Evolutionary conservation across 352 stramenopile genomes (phyloP), one percentile per base, ranked within the genome.

Genomic region (Halophytophthora polymorphica): DNA sequence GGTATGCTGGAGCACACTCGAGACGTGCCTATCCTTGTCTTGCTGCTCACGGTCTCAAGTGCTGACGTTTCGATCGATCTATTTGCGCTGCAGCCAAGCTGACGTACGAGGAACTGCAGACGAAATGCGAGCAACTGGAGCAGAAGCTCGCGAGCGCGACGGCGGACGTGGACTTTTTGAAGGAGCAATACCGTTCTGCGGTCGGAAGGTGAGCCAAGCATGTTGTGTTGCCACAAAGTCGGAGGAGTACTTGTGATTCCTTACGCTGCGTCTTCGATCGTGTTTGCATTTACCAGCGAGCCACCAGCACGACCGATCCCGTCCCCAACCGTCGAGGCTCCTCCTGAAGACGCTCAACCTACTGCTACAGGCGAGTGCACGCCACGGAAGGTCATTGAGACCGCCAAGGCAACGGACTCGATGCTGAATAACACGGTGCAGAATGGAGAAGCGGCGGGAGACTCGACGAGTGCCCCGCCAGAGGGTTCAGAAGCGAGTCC

Each of bases 101-200:
- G 15, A 77, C 69, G 14, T 78, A 78, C 40, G 57, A 75, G 42
- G 73, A 90, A 12, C 50, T 93, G 21, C 64, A 89, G 37, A 50
- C 62, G 1, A 82, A 86, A 46, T 86, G 73, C 49, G 41, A 22
- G 19, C 43, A 71, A 42, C 51, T 85, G n/a, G 68, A 77, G 44
- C 65, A 68, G 17, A 62, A 50, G n/a, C 61, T 93, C 1, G 56
- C 62, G 10, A 66, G 28, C 17, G 45, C 58, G 2, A 71, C 71
- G 8, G 59, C 69, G 3, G 73, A 88, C 37, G 42, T 90, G 11
- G 54, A 60, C 36, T 86, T 70, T 50, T 39, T 90, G 7, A 71
- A 62, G 22, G 44, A 78, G 41, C 66, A 74, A n/a, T 93, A 82
- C 35, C 70, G 71, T 12, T 43, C 17, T 2, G 48, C 63, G 2